These are phyloP conservation scores for Leccinum subgranulosum DNA, from an alignment of 768 basidiomycete species.

Conservation along the genomic window DNA sequence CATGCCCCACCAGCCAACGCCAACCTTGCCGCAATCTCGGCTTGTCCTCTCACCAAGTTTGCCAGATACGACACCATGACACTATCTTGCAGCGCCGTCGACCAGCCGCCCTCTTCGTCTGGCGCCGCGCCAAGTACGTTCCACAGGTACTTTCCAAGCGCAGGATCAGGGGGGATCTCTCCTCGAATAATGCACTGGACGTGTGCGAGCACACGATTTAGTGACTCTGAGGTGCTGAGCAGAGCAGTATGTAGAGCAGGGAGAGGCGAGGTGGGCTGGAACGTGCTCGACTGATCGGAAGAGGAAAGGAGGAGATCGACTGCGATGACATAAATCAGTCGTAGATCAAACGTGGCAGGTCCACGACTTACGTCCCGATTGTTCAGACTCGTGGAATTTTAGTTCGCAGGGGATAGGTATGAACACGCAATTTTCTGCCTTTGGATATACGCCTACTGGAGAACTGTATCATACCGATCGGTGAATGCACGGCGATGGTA, in stretches of 20 bases:
- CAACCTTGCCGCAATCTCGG: constrained; percentile 86
- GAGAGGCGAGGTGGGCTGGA: constrained; percentile 58
- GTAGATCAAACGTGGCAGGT: neutral
- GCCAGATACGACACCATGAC: constrained; percentile 95
- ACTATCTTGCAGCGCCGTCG: constrained; percentile 81
- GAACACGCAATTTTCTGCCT: constrained; percentile 94
- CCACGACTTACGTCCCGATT: constrained; percentile 69
- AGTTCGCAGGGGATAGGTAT: constrained; percentile 88
- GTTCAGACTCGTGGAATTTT: constrained; percentile 78
- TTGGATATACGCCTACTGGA: constrained; percentile 83
- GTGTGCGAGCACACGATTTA: constrained; percentile 83
- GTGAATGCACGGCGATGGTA: constrained; percentile 7
- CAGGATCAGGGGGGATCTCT: constrained; percentile 74
- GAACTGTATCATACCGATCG: constrained; percentile 46
- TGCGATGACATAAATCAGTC: constrained; percentile 29
- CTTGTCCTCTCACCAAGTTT: constrained; percentile 89
- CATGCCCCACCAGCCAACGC: constrained; percentile 56
- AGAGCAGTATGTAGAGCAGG: constrained; percentile 49
- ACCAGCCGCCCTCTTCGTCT: constrained; percentile 74
- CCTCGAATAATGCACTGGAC: constrained; percentile 79
- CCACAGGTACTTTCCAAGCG: constrained; percentile 89
- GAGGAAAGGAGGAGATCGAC: constrained; percentile 76
- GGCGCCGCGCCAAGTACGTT: constrained; percentile 75
- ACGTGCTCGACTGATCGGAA: constrained; percentile 34
- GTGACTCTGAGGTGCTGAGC: constrained; percentile 64